Conservation (phyloP, 306 rosid species). For the Acacia crassicarpa region DNA sequence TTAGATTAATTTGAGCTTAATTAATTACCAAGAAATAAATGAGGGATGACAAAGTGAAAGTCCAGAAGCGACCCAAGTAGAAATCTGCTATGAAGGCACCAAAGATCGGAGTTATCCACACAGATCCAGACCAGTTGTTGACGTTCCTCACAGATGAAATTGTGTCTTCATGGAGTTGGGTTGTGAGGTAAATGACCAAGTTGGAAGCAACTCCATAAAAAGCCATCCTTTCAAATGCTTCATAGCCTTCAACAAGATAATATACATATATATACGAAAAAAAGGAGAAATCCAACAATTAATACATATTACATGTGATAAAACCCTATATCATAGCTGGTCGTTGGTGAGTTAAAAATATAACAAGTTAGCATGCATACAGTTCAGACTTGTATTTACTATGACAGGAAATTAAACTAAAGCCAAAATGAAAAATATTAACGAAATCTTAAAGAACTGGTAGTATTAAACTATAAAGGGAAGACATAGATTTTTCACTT, state of each 20-base stretch:
- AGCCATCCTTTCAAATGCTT: constrained; percentile 99
- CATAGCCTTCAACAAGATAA: constrained; percentile 59
- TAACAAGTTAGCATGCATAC: background rate
- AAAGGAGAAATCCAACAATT: background rate
- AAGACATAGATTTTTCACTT: background rate
- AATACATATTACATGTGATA: background rate
- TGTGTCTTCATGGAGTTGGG: constrained; percentile 89
- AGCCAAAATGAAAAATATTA: background rate
- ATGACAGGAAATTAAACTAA: background rate
- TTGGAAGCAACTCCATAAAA: constrained; percentile 93
- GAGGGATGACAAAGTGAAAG: constrained; percentile 85
- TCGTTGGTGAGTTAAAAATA: too few species aligned
- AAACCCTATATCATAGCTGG: background rate
- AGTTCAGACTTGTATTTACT: background rate
- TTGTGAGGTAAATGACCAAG: constrained; percentile 82
- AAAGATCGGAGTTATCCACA: constrained; percentile 91
- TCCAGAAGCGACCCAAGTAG: constrained; percentile 93
- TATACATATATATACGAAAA: background rate
- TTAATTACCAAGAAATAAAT: constrained; percentile 77
- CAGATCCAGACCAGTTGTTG: constrained; percentile 93
- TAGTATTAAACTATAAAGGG: background rate
- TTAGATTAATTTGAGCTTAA: background rate
- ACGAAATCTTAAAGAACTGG: too few species aligned
- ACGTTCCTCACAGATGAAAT: constrained; percentile 90
- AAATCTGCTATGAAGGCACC: constrained; percentile 93